Percentiles rank a stretch among this genome's conserved stretches.
Conservation (phyloP, 2,329 filamentous ascomycete species). For the Cephalotrichum gorgonifer region DNA sequence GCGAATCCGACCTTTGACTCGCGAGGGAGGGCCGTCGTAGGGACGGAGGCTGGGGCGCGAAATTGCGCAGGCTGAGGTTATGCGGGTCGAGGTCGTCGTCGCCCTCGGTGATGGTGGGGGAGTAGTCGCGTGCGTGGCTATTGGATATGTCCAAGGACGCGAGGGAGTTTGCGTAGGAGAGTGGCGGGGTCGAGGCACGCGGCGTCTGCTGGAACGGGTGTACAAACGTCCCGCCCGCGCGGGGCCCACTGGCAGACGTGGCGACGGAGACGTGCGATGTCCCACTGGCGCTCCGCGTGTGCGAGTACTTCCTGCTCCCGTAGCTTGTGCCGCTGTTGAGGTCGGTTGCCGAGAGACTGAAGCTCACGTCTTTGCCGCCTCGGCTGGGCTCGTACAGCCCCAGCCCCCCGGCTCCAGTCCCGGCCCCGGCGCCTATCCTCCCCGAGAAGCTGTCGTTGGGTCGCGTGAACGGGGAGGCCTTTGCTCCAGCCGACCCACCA, state of each 20-base stretch:
- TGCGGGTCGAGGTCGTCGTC: conserved; percentile 28
- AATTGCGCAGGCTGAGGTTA: conserved; percentile 2
- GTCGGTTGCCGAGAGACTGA: conserved; percentile 28
- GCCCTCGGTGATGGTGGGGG: conserved; percentile 44
- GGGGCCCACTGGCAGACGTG: conserved; percentile 38
- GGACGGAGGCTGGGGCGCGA: conserved; percentile 14
- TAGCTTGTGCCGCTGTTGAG: neutral
- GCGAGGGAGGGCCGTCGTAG: conserved; percentile 24
- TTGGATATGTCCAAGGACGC: conserved; percentile 35
- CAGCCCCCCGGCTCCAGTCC: conserved; percentile 7
- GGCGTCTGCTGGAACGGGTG: conserved; percentile 58
- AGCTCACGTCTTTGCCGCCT: conserved; percentile 32
- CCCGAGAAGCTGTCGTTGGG: neutral
- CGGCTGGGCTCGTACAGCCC: conserved; percentile 10
- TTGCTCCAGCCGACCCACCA: neutral
- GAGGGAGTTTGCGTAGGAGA: conserved; percentile 47
- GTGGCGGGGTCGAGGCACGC: conserved; percentile 47
- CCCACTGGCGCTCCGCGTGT: conserved; percentile 48
- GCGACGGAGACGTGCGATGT: conserved; percentile 46
- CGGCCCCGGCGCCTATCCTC: neutral
- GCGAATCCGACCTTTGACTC: conserved; percentile 28
- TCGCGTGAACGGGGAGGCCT: conserved; percentile 3
- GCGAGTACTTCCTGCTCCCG: conserved; percentile 33
- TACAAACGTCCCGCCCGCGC: conserved; percentile 35
- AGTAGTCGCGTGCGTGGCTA: conserved; percentile 35